Evolutionary conservation across 768 basidiomycete species (phyloP).

Genomic region (Cystofilobasidium macerans): DNA sequence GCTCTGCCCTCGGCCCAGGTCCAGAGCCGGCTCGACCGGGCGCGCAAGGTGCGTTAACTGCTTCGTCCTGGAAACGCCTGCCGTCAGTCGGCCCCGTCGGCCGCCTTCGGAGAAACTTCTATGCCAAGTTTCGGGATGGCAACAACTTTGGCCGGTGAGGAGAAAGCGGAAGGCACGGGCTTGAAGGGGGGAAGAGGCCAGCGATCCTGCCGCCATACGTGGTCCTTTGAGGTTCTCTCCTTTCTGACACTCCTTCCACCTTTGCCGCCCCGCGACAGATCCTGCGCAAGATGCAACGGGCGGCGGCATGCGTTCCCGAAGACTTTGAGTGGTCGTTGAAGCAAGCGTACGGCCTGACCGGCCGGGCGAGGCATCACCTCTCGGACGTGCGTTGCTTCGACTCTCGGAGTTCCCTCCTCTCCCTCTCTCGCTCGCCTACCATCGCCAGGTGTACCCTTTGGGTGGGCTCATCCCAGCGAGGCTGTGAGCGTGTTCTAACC

Average conservation of each 20-base stretch:
- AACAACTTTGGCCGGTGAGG: too few relatives aligned
- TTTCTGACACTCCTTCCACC: not conserved
- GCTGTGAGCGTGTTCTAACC: too few relatives aligned
- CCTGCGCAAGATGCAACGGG: not conserved
- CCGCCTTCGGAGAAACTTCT: too few relatives aligned
- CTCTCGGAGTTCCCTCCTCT: too few relatives aligned
- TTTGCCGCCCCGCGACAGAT: not conserved
- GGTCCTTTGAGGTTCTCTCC: not conserved
- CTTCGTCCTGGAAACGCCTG: too few relatives aligned
- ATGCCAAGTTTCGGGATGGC: too few relatives aligned
- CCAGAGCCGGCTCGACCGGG: not conserved
- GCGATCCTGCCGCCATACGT: not conserved
- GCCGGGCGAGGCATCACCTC: not conserved
- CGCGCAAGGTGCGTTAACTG: not conserved
- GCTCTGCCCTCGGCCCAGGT: too few relatives aligned
- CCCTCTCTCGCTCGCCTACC: not conserved
- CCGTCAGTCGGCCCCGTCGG: too few relatives aligned
- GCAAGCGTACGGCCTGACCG: not conserved
- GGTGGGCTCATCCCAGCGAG: not conserved
- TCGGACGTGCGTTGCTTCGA: not conserved
- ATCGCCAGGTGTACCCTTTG: not conserved
- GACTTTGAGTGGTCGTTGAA: slow-evolving; percentile 2
- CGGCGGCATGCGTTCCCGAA: not conserved
- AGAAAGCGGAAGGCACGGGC: too few relatives aligned
- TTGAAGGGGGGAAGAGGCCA: too few relatives aligned